Evolutionary conservation across 2,329 filamentous ascomycete species (phyloP), one percentile per base, ranked within the genome.

Genomic region (Exutisphaerella laricina): DNA sequence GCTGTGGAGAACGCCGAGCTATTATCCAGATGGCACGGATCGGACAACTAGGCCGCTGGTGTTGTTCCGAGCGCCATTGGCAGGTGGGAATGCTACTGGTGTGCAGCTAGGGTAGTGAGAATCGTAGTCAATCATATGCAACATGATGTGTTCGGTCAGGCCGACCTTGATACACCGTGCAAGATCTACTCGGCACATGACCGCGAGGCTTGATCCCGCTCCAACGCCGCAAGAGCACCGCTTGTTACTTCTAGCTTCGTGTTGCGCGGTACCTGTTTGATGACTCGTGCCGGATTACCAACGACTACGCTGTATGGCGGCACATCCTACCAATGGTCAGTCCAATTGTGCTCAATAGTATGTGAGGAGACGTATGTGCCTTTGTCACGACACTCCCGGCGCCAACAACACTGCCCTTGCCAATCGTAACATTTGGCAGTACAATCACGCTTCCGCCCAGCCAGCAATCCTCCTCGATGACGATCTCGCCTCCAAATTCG

Each of bases 341-440:
- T 26, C 10, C 20, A 13, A 39, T 25, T 6, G 7, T 7, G 16
- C 8, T 17, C 13, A 4, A n/a, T 21, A 10, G 16, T 6, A 2
- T 17, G 30, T 33, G 30, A 37, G 14, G 31, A 36, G 12, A 12
- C 23, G 23, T 7, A 12, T 55, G 37, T 49, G 73, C 73, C 68
- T 83, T 92, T 2, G 85, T 92, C 17, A 94, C 87, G 3, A 94
- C 85, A 60, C 82, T 87, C 1, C 84, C 86, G 1, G 88, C 88
- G 1, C 86, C 88, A 47, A 94, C 74, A 0, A 82, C 85, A 4
- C 70, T 73, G 0, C 88, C 87, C 41, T 75, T 72, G 0, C 88
- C 88, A 51, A 94, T 83, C 1, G 76, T 89, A 17, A 94, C 80
- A 0, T 88, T 88, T 0, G 85, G 80, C 31, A 89, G 68, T 13